Evolutionary conservation across 176 grass and related monocot genomes (phyloP).

Genomic region (Secale cereale): DNA sequence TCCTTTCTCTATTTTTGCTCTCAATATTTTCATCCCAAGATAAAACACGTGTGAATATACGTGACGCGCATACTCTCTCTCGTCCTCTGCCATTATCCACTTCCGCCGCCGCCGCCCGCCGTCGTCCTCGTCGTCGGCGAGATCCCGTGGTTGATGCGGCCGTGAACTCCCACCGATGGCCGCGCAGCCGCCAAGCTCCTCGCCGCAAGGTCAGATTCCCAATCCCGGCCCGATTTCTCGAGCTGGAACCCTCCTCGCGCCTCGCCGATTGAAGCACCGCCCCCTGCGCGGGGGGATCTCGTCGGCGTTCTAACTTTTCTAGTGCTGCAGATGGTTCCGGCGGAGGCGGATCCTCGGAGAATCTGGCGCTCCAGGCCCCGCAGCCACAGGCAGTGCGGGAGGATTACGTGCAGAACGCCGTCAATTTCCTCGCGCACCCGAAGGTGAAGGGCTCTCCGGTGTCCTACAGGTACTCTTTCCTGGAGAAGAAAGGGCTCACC

Average conservation of each 20-base stretch:
- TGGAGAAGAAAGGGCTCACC: conserved; percentile 84
- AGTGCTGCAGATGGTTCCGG: conserved; percentile 23
- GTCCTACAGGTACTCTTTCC: conserved; percentile 65
- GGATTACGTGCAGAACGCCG: conserved; percentile 84
- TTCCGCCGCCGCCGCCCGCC: background rate
- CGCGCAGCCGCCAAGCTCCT: background rate
- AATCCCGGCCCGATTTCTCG: background rate
- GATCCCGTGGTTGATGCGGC: background rate
- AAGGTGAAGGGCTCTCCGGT: conserved; percentile 76
- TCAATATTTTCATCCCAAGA: background rate
- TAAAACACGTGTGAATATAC: conserved; percentile 10
- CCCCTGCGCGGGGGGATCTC: background rate
- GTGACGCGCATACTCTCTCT: background rate
- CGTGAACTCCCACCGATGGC: background rate
- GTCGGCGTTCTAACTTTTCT: background rate
- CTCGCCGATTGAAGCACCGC: background rate
- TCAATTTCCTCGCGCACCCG: conserved; percentile 86
- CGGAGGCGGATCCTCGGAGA: conserved; percentile 14
- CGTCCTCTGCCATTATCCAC: background rate
- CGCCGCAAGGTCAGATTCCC: conserved; percentile 37
- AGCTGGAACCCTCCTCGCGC: background rate
- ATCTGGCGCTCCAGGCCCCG: conserved; percentile 33
- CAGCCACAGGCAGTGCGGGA: conserved; percentile 54
- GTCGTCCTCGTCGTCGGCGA: background rate
- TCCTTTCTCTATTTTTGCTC: no score